Conservation (phyloP, 495 filamentous ascomycete species). For the Halenospora varia region DNA sequence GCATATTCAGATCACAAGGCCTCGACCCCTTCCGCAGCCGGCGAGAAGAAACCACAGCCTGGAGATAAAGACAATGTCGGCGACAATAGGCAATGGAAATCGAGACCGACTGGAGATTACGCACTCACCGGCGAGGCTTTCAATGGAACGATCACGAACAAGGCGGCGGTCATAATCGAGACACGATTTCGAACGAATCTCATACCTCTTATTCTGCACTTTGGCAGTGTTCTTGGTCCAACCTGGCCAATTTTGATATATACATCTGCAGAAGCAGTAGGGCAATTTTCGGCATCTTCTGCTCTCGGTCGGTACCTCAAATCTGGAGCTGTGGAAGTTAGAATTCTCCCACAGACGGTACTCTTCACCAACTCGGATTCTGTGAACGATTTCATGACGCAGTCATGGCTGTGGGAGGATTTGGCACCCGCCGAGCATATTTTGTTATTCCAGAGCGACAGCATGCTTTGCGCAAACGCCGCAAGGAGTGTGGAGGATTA, state of each 20-base stretch:
- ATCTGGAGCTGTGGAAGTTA: constrained; percentile 7
- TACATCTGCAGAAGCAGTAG: constrained; percentile 18
- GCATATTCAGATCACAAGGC: neutral
- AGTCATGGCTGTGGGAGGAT: constrained; percentile 28
- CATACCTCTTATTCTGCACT: constrained; percentile 28
- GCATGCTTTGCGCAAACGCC: constrained; percentile 29
- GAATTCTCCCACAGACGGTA: constrained; percentile 16
- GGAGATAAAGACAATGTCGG: neutral
- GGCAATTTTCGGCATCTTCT: constrained; percentile 14
- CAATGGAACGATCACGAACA: constrained; percentile 15
- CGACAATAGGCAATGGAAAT: neutral
- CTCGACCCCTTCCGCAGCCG: neutral
- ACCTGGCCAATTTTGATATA: constrained; percentile 30
- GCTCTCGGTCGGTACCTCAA: constrained; percentile 14
- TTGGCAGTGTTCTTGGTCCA: constrained; percentile 27
- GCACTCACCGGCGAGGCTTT: neutral
- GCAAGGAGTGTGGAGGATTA: constrained; percentile 27
- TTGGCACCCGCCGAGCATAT: constrained; percentile 27
- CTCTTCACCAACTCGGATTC: constrained; percentile 19
- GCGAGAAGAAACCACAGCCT: neutral
- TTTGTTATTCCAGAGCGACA: constrained; percentile 32
- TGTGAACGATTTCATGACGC: constrained; percentile 17
- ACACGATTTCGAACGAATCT: constrained; percentile 18
- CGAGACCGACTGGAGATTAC: neutral
- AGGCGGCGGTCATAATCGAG: constrained; percentile 23